Base-by-base conservation (phyloP, 2,329 filamentous ascomycete species). In the Verticillium nonalfalfae region DNA sequence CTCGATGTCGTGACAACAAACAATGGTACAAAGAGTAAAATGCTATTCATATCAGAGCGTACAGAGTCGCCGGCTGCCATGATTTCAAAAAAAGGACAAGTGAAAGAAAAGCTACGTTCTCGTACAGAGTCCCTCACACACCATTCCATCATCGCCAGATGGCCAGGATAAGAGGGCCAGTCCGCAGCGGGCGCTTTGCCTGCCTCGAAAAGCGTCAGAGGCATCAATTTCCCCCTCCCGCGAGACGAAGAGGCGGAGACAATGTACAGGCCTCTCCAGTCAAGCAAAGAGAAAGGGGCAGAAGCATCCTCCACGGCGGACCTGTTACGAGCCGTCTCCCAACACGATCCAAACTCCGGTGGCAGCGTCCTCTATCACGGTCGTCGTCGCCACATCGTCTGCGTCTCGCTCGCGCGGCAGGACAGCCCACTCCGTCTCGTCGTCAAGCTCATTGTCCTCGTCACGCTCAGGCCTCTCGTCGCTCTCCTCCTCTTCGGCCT, bases 251-350 rank as follows among this genome's bases (percentile, higher is more conserved):
- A 26, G 26, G 26, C 26, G 4, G 26, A 26, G 4, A 26, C 3
- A 26, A 26, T 26, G 26, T 26, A 26, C 26, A 26, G 4, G 26
- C 26, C 26, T 26, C 26, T 26, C 26, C 26, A 26, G 70, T 67
- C 69, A 70, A 63, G 62, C 67, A 67, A 59, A 60, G 63, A 66
- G 67, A 15, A 21, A 35, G 11, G 13, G n/a, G 21, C n/a, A 31
- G 66, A 68, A 69, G 71, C 69, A 69, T 69, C 68, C 65, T 65
- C 63, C 60, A 62, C 58, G 66, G 71, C 73, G 75, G 75, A 77
- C 74, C 70, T 79, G 76, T 71, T 79, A 75, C 75, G 72, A 78
- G 76, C 73, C 78, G 73, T 79, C 76, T 69, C 73, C 75, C 67
- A 80, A 70, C 70, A 79, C 71, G 39, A 79, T 72, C 77, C 77